These are phyloP conservation scores for Lumnitzera littorea DNA, from an alignment of 345 rosid genomes.

Conservation along the genomic window DNA sequence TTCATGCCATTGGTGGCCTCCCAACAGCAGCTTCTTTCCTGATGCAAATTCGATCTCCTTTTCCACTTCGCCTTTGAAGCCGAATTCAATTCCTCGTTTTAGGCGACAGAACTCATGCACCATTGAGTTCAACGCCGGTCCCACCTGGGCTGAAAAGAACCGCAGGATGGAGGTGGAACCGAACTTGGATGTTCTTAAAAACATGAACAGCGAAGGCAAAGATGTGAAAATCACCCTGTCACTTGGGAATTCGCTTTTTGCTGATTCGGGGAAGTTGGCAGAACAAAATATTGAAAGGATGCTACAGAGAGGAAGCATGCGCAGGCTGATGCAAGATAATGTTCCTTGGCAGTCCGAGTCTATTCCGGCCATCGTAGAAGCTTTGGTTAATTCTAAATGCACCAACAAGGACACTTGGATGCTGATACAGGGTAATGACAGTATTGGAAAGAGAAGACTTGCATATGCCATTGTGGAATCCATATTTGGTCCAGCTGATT, in stretches of 20 bases:
- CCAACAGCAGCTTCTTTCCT: constrained; percentile 33
- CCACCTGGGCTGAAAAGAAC: constrained; percentile 11
- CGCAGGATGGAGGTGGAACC: constrained; percentile 25
- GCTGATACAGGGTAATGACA: constrained; percentile 63
- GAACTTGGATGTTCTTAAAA: constrained; percentile 55
- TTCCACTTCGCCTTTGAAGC: constrained; percentile 32
- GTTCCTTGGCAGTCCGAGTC: constrained; percentile 68
- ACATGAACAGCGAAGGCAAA: constrained; percentile 29
- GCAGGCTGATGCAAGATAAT: constrained; percentile 42
- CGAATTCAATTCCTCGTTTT: constrained; percentile 46
- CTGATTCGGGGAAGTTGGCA: constrained; percentile 28
- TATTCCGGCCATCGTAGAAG: constrained; percentile 43
- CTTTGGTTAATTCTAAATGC: constrained; percentile 28
- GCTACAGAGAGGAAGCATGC: constrained; percentile 13
- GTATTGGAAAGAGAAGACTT: constrained; percentile 62
- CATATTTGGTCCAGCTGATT: constrained; percentile 43
- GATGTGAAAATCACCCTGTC: constrained; percentile 72
- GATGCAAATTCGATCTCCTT: constrained; percentile 40
- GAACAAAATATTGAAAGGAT: constrained; percentile 17
- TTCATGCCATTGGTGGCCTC: constrained; percentile 44
- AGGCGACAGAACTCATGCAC: constrained; percentile 60
- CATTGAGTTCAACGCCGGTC: constrained; percentile 52
- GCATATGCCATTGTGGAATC: constrained; percentile 54
- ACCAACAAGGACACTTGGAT: constrained; percentile 41
- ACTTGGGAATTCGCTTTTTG: constrained; percentile 47